Percentiles rank a stretch among this genome's conserved stretches.
Conservation (phyloP, 768 basidiomycete genomes). For the Russula sp. region DNA sequence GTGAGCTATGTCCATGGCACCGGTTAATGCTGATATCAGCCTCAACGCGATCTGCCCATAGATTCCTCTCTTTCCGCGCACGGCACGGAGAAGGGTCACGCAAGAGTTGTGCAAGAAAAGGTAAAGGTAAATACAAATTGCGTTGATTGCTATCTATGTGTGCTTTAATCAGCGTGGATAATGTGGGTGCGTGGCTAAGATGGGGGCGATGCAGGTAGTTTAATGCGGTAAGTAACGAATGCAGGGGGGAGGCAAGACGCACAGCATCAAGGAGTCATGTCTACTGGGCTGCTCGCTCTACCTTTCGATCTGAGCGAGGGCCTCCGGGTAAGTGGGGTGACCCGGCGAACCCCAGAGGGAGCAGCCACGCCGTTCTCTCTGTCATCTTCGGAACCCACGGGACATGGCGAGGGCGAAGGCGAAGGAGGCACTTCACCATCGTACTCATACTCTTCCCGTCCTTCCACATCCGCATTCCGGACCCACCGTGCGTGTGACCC, state of each 20-base stretch:
- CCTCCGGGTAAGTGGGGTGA: constrained; percentile 65
- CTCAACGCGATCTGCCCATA: too few relatives aligned
- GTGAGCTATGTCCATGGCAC: background rate
- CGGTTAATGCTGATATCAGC: background rate
- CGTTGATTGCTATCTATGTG: constrained; percentile 9
- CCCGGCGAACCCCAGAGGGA: constrained; percentile 38
- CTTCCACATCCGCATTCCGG: constrained; percentile 39
- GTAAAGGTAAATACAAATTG: constrained; percentile 12
- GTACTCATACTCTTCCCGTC: constrained; percentile 43
- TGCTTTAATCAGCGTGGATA: constrained; percentile 14
- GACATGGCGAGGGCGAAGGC: constrained; percentile 26
- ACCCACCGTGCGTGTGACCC: constrained; percentile 61
- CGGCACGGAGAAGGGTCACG: background rate
- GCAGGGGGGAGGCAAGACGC: constrained; percentile 1
- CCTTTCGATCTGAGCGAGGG: constrained; percentile 45
- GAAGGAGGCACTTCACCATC: constrained; percentile 35
- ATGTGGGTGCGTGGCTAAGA: constrained; percentile 7
- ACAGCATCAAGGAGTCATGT: constrained; percentile 12
- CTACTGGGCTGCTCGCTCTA: constrained; percentile 9
- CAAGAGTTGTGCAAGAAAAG: background rate
- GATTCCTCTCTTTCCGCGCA: background rate
- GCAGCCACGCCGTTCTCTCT: constrained; percentile 37
- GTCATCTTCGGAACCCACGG: constrained; percentile 36
- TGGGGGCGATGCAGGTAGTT: background rate
- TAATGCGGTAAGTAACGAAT: constrained; percentile 9